Conservation (phyloP, 805 yeast genomes). For the Kregervanrija delftensis region DNA sequence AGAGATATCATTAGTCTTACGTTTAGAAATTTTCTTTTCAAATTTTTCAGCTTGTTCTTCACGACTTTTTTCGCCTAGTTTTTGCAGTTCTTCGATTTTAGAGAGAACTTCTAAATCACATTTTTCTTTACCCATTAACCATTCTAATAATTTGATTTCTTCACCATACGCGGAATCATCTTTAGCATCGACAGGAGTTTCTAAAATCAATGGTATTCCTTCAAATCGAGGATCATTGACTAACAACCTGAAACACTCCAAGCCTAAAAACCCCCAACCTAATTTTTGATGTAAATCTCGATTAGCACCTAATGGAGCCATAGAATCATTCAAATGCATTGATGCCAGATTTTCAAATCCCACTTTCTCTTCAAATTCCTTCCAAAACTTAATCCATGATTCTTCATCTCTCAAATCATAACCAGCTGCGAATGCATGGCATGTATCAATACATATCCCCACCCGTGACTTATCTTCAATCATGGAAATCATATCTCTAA, state of each 20-base stretch:
- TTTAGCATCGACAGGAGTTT: constrained; percentile 65
- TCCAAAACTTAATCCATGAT: constrained; percentile 63
- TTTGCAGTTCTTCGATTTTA: constrained; percentile 43
- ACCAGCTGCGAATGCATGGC: constrained; percentile 96
- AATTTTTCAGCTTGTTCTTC: constrained; percentile 60
- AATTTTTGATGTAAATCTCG: constrained; percentile 86
- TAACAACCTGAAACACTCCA: constrained; percentile 73
- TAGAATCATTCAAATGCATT: constrained; percentile 89
- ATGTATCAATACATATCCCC: constrained; percentile 96
- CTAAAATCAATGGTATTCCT: constrained; percentile 73
- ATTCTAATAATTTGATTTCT: constrained; percentile 76
- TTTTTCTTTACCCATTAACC: constrained; percentile 54
- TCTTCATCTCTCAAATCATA: constrained; percentile 68
- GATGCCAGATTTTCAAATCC: constrained; percentile 75
- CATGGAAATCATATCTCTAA: constrained; percentile 64
- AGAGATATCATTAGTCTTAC: constrained; percentile 17
- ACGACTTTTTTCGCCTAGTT: constrained; percentile 62
- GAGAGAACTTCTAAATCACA: constrained; percentile 51
- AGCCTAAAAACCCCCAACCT: constrained; percentile 84
- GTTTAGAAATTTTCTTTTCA: constrained; percentile 42
- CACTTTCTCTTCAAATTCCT: constrained; percentile 60
- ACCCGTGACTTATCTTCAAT: constrained; percentile 77
- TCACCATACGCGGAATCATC: constrained; percentile 67
- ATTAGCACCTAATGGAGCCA: constrained; percentile 86
- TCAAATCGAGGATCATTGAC: constrained; percentile 61